Conservation (phyloP, 2,329 filamentous ascomycete species). For the Cytospora leucostoma region DNA sequence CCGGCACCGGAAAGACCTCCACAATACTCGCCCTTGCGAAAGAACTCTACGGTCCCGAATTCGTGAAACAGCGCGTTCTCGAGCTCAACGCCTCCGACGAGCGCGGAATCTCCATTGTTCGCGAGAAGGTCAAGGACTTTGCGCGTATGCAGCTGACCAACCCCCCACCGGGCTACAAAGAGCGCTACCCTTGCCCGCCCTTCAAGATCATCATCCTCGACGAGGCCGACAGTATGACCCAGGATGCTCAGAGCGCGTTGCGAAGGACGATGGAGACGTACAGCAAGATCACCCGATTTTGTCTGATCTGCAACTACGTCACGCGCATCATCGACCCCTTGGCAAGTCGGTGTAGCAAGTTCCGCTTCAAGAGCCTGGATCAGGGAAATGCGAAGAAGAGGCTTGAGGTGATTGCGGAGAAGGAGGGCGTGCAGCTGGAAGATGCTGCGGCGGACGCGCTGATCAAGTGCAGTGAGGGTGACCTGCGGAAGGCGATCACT, state of each 20-base stretch:
- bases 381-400: constrained; percentile 78
- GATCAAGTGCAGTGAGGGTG: constrained; percentile 87
- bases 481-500: constrained; percentile 94
- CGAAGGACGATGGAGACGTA: constrained; percentile 98
- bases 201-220: constrained; percentile 99
- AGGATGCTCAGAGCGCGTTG: constrained; percentile 92
- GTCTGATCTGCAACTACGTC: constrained; percentile 97
- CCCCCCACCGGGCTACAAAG: constrained; percentile 67
- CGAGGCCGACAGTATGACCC: constrained; percentile 98
- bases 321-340: constrained; percentile 97
- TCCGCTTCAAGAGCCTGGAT: constrained; percentile 95
- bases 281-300: constrained; percentile 93
- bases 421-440: constrained; percentile 76
- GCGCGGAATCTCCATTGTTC: constrained; percentile 93
- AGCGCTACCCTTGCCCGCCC: constrained; percentile 85
- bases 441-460: constrained; percentile 80
- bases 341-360: constrained; percentile 91
- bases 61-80: constrained; percentile 91
- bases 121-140: constrained; percentile 98
- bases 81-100: constrained; percentile 99
- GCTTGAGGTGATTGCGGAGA: constrained; percentile 77
- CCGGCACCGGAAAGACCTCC: constrained; percentile 95
- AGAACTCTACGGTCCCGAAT: constrained; percentile 93
- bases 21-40: constrained; percentile 96
- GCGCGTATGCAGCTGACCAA: constrained; percentile 92